Evolutionary conservation across 257 asterid species (phyloP), one percentile per base, ranked within the genome.

Genomic region (Penstemon newberryi): DNA sequence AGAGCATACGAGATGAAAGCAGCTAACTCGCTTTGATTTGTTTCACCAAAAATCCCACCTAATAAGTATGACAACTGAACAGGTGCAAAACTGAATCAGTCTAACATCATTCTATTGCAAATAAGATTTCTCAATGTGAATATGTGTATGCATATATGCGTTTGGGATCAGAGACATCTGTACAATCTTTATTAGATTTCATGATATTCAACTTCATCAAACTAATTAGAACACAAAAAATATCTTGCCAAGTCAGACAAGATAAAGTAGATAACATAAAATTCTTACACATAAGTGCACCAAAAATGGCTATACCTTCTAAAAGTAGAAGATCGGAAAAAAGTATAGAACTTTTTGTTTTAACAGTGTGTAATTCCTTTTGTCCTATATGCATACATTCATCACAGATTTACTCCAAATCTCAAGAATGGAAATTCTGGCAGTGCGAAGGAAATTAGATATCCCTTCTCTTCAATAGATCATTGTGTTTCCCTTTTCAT

Each of bases 11-110:
- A 92, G 66, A 65, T 76, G 82, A 92, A 89, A 75, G 96, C 98
- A 70, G 95, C 96, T 73, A 92, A 72, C 73, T 92, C 98, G 73
- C 96, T 92, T 79, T 84, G 92, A 80, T 92, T 92, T 38, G 96
- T 92, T 85, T 86, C 96, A 4, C 88, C 91, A 66, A 92, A 92
- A 44, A 77, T 66, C 60, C 96, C 96, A 65, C 88, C 83, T 61
- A 87, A 71, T 66, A 68, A 67, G 25, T 76, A 72, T 41, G 92
- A 86, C 75, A 78, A 6, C 83, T 78, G 79, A 70, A 71, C 52
- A 78, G 58, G 67, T 64, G 56, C 5, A 50, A 55, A 72, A 43
- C n/a, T 60, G 41, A 71, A 63, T 81, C 65, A 81, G 73, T 42
- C 13, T 7, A 69, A 59, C 12, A 71, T 52, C 37, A 70, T 25